These are phyloP conservation scores for Ilyonectria mors-panacis DNA, from an alignment of 2,329 filamentous ascomycete species.

Conservation along the genomic window DNA sequence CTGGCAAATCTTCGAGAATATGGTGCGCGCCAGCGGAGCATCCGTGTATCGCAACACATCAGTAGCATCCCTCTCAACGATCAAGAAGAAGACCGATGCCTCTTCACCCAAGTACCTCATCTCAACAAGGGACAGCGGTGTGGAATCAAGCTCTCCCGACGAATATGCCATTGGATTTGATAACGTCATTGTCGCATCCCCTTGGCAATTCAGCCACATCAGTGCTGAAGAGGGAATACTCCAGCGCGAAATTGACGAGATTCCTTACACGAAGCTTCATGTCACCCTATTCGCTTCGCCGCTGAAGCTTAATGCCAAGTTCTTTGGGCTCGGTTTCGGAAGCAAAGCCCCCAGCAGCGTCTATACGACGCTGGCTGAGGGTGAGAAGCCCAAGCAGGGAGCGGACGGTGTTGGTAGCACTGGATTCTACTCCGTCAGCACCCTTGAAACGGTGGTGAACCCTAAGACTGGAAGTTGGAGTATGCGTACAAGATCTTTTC, in stretches of 20 bases:
- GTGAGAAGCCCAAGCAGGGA: constrained; percentile 66
- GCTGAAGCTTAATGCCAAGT: constrained; percentile 76
- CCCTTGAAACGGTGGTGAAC: constrained; percentile 75
- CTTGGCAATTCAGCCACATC: constrained; percentile 86
- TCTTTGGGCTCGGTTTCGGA: constrained; percentile 77
- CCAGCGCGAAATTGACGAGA: constrained; percentile 77
- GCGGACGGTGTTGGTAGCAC: constrained; percentile 76
- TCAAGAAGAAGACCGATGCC: constrained; percentile 58
- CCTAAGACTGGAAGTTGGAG: constrained; percentile 68
- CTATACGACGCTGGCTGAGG: constrained; percentile 82
- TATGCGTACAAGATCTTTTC: constrained; percentile 78
- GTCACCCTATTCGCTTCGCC: constrained; percentile 92
- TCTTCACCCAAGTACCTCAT: constrained; percentile 64
- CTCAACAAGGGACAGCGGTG: constrained; percentile 51
- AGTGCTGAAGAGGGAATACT: constrained; percentile 75
- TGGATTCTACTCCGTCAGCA: constrained; percentile 89
- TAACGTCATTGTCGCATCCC: constrained; percentile 85
- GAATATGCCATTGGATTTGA: constrained; percentile 75
- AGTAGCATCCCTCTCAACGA: constrained; percentile 72
- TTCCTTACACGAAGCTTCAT: constrained; percentile 90
- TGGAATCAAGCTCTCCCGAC: constrained; percentile 46
- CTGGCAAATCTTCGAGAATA: constrained; percentile 92
- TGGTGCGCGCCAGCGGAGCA: constrained; percentile 78
- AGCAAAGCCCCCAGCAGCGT: constrained; percentile 78
- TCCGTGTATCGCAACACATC: constrained; percentile 75